Conservation (phyloP, 148 eudicot genomes). For the Heliamphora exappendiculata region DNA sequence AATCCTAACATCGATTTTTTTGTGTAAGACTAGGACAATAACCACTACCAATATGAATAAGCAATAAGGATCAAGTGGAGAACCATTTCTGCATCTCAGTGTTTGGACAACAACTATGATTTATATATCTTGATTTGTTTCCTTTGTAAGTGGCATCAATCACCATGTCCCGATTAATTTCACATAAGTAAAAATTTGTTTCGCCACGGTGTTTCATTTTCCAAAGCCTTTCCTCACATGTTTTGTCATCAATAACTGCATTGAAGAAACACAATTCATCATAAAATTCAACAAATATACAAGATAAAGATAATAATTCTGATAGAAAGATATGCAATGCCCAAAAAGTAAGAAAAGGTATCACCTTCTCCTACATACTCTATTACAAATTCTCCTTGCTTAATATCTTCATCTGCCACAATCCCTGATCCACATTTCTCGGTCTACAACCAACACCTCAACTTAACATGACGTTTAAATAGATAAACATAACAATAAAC, state of each 20-base stretch:
- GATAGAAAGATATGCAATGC: not conserved
- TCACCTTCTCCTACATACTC: conserved; percentile 99
- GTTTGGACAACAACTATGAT: conserved; percentile 95
- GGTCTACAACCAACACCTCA: conserved; percentile 55
- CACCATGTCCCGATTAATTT: conserved; percentile 96
- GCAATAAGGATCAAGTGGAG: conserved; percentile 11
- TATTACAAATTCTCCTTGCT: conserved; percentile 80
- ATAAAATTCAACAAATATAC: not conserved
- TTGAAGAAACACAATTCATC: conserved; percentile 10
- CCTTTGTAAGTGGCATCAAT: conserved; percentile 98
- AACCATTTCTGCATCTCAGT: conserved; percentile 99
- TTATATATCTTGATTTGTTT: conserved; percentile 97
- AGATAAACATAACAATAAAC: not conserved
- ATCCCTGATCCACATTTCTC: conserved; percentile 97
- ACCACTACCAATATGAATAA: conserved; percentile 7
- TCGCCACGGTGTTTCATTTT: conserved; percentile 88
- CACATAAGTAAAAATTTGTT: conserved; percentile 95
- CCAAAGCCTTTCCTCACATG: conserved; percentile 97
- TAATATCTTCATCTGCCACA: conserved; percentile 93
- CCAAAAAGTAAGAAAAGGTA: conserved; percentile 9
- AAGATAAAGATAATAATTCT: not conserved
- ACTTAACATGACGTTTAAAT: conserved; percentile 10
- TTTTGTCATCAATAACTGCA: conserved; percentile 98
- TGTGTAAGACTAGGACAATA: conserved; percentile 9
- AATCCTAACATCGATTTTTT: conserved; percentile 47